These are phyloP conservation scores for Arabidopsis arenosa DNA, from an alignment of 345 rosid genomes.

Conservation along the genomic window DNA sequence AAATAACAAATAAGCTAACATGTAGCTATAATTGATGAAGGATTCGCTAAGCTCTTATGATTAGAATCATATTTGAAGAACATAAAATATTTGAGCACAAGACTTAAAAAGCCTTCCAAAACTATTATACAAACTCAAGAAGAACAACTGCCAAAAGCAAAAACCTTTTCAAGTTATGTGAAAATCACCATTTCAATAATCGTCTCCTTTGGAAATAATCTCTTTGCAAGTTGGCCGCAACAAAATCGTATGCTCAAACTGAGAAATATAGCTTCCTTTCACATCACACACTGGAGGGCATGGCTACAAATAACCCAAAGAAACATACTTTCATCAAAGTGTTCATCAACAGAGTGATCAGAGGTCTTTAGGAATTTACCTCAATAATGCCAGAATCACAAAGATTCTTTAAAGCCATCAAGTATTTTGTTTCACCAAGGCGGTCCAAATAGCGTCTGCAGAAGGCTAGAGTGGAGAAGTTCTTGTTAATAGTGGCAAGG, in stretches of 20 bases:
- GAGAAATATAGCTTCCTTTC: constrained; percentile 84
- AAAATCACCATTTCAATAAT: constrained; percentile 48
- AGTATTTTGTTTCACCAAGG: constrained; percentile 87
- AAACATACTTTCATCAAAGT: constrained; percentile 20
- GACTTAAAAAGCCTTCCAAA: neutral
- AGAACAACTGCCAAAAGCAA: neutral
- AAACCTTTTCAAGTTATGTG: neutral
- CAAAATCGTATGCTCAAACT: constrained; percentile 82
- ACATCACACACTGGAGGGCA: constrained; percentile 80
- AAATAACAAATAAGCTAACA: no score
- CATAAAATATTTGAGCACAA: neutral
- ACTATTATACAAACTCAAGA: neutral
- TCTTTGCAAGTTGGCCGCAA: constrained; percentile 92
- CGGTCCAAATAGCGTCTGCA: constrained; percentile 94
- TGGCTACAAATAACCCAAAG: constrained; percentile 51
- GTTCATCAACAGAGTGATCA: neutral
- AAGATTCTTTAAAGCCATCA: constrained; percentile 91
- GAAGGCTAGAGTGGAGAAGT: constrained; percentile 90
- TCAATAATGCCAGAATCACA: constrained; percentile 82
- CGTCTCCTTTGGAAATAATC: constrained; percentile 83
- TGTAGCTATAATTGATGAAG: neutral
- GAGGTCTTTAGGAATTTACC: constrained; percentile 47
- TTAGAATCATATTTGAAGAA: neutral
- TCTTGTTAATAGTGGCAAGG: constrained; percentile 84
- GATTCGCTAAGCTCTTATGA: neutral